A percentile compares a stretch with the other conserved stretches of the same genome.
These are phyloP conservation scores for Hypomontagnella monticulosa DNA, from an alignment of 495 filamentous ascomycete genomes.

Conservation along the genomic window DNA sequence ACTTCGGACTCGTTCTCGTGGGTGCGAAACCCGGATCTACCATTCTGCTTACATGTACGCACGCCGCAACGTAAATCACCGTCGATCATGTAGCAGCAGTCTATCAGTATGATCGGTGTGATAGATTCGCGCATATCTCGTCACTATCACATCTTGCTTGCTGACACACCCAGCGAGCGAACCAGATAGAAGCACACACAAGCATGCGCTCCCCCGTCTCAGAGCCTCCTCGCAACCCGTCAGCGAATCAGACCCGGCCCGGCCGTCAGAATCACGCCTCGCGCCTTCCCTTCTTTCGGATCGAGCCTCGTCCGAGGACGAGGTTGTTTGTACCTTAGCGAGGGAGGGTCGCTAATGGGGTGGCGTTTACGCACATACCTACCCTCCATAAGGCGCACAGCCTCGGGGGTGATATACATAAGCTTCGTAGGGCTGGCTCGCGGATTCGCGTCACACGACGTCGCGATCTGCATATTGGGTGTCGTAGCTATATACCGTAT, in stretches of 20 bases:
- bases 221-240: background rate
- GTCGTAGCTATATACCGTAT: too few relatives aligned
- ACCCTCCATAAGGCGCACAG: too few relatives aligned
- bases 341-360: background rate
- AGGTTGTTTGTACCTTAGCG: background rate
- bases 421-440: too few relatives aligned
- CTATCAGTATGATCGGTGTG: background rate
- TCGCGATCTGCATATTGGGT: background rate
- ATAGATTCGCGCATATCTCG: conserved; percentile 9
- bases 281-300: conserved; percentile 8
- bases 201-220: background rate
- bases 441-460: background rate
- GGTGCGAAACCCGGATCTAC: conserved; percentile 7
- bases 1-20: conserved; percentile 1
- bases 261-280: background rate
- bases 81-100: conserved; percentile 22
- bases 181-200: background rate
- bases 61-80: conserved; percentile 27
- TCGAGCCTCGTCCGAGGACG: conserved; percentile 4
- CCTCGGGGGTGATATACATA: background rate
- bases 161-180: background rate
- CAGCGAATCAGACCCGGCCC: conserved; percentile 5
- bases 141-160: conserved; percentile 23
- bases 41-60: conserved; percentile 37
- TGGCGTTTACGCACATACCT: background rate